Base-by-base conservation (phyloP, 768 basidiomycete genomes). In the Cystobasidium ongulense region DNA sequence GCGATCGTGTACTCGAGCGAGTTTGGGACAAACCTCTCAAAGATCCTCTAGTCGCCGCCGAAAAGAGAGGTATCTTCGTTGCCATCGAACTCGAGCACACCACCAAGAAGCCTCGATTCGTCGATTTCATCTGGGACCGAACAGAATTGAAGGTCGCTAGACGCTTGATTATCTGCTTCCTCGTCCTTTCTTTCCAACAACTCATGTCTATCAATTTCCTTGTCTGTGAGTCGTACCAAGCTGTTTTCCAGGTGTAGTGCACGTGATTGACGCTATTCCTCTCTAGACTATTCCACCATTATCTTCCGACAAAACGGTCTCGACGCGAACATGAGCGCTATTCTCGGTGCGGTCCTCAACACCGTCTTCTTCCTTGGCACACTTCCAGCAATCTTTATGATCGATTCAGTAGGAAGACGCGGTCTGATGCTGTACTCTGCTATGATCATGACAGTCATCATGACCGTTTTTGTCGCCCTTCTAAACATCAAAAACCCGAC, bases 121-220 rank as follows among this genome's bases (percentile, higher is more conserved):
- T 25, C 3, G 63, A 64, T 27, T 64, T 39, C 43, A 8, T 64
- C 25, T 64, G 63, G 63, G 63, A 64, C n/a, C 11, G 63, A 27
- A 64, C 38, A 8, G 63, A 64, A 64, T 35, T 64, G 7, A 64
- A 64, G 43, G 63, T 64, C 21, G 63, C 63, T 46, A 27, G 63
- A 13, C 63, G 63, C 11, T 29, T 64, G 33, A 46, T 23, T 17
- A 64, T 64, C 63, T 64, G 63, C 38, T 64, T 64, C 43, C 36
- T 64, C 7, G 36, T 41, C 4, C 43, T 64, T 2, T 39, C 38
- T 5, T 64, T 64, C 25, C 63, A 64, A 27, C 63, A 64, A 46
- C 63, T 64, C 10, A 64, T 64, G 63, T 64, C 63, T 64, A 64
- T 64, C 63, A 64, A 64, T 46, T 64, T 64, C 63, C 63, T 64